A percentile compares a stretch with the other conserved stretches of the same genome.
phyloP scores from a whole-genome alignment of 306 rosid genomes.

The Begonia loranthoides region DNA sequence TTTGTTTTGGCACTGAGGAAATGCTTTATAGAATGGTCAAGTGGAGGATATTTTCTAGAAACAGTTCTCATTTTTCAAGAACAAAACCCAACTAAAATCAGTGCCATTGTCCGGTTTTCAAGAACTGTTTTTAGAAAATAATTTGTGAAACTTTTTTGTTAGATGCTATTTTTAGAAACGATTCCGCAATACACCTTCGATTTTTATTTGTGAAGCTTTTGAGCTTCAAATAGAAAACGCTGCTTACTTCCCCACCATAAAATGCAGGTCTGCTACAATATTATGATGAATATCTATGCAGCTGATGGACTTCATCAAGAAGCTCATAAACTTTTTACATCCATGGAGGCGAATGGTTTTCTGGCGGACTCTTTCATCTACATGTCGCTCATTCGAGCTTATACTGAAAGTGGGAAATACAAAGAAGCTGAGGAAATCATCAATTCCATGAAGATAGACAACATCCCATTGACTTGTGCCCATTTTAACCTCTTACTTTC shows the following conservation, averaged over 20 bases:
- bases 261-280: slow-evolving; percentile 81
- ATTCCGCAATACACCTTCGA: too few relatives aligned
- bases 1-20: background rate
- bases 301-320: slow-evolving; percentile 49
- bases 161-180: too few relatives aligned
- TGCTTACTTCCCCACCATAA: slow-evolving; percentile 1
- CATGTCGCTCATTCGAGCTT: slow-evolving; percentile 62
- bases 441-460: slow-evolving; percentile 39
- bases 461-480: slow-evolving; percentile 51
- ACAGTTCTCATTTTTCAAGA: too few relatives aligned
- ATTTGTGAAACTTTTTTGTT: too few relatives aligned
- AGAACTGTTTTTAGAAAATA: too few relatives aligned
- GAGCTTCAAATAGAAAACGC: too few relatives aligned
- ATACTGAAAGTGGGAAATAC: slow-evolving; percentile 43
- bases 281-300: slow-evolving; percentile 76
- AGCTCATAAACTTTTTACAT: slow-evolving; percentile 47
- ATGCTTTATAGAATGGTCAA: too few relatives aligned
- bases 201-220: too few relatives aligned
- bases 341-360: slow-evolving; percentile 50
- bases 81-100: too few relatives aligned
- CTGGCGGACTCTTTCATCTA: slow-evolving; percentile 61
- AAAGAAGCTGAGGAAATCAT: slow-evolving; percentile 55
- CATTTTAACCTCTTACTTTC: slow-evolving; percentile 57
- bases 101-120: too few relatives aligned
- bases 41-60: too few relatives aligned